Evolutionary conservation across 2,329 filamentous ascomycete species (phyloP), one percentile per base, ranked within the genome.

Genomic region (Ophiocordyceps camponoti-rufipedis): DNA sequence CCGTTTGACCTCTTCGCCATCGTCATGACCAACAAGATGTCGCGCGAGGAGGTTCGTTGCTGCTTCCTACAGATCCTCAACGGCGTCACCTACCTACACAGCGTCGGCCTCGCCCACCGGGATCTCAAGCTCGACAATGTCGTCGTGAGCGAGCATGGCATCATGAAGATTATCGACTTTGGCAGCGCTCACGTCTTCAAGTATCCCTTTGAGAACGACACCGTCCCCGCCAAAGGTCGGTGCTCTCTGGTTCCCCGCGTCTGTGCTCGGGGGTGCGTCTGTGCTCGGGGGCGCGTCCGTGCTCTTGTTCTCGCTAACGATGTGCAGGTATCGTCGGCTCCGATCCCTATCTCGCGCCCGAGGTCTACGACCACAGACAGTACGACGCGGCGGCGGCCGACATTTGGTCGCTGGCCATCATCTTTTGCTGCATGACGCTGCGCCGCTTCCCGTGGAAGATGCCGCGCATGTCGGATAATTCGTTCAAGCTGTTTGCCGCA

Each of bases 131-230:
- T 98, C 54, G 91, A 98, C 66, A 98, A 98, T 54, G 91, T 98
- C 18, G 91, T 98, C 28, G 88, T 98, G 48, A 96, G 88, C 58
- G 85, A 94, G 57, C 78, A 83, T 56, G 91, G 91, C 2, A 96
- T 98, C 55, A 94, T 98, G 87, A 98, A 98, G 64, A 84, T 98
- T 51, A 98, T 98, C 56, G 91, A 98, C 62, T 98, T 98, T 63
- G 91, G 91, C 28, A 96, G 88, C 65, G 89, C 91, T 1, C 88
- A 91, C 52, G 89, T 98, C 39, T 98, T 94, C 67, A 80, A 85
- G 56, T 98, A 98, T 69, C 91, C 91, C 0, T 96, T 98, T 57
- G 91, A 98, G 64, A 87, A 80, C 52, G 85, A 54, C 41, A 58
- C 56, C 8, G 62, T 64, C 18, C 53, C 58, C 10, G 62, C 62